Base-by-base conservation (phyloP, 306 rosid species). In the Casuarina glauca region DNA sequence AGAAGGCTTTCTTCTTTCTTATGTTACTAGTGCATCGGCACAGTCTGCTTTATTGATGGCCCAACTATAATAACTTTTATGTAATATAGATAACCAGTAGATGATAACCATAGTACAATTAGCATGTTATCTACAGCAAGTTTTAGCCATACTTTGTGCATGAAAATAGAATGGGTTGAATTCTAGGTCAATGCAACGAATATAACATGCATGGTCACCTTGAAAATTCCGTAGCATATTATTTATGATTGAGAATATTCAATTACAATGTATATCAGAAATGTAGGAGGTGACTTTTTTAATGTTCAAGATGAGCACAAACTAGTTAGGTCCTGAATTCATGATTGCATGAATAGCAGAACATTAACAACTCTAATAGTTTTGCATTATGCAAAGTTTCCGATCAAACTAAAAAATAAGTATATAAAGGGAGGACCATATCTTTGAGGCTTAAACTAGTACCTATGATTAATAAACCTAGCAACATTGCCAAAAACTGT, bases 401-500 rank as follows among this genome's bases (percentile, higher is more conserved):
- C 4, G 13, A 38, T 38, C 12, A 36, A 74, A 79, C 36, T 20
- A 67, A 74, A 36, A 35, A 62, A 64, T 7, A 8, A 7, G 70
- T 42, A 51, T 63, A 38, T 38, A 15, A 42, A 50, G 3, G 26
- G 32, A 49, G 53, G 72, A 49, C 75, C 41, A 13, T 19, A 32
- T 54, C 72, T 8, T 51, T 78, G 72, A 79, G 72, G 16, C 80
- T 35, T 36, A 75, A 74, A 41, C 19, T 9, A 58, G 44, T 90
- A 95, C 98, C 97, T 91, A 86, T 95, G 98, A 80, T 95, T 95
- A 67, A 95, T 92, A 77, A 95, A 92, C 80, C 97, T 90, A 60
- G 97, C 96, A 80, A 83, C 87, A 80, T 95, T 95, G 75, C 97
- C 97, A 82, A 84, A 93, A n/a, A 86, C 79, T 74, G 96, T 84